Percentiles rank a stretch among this genome's conserved stretches.
These are phyloP conservation scores for Rhododendron henanense DNA, from an alignment of 148 eudicot genomes.

Conservation along the genomic window DNA sequence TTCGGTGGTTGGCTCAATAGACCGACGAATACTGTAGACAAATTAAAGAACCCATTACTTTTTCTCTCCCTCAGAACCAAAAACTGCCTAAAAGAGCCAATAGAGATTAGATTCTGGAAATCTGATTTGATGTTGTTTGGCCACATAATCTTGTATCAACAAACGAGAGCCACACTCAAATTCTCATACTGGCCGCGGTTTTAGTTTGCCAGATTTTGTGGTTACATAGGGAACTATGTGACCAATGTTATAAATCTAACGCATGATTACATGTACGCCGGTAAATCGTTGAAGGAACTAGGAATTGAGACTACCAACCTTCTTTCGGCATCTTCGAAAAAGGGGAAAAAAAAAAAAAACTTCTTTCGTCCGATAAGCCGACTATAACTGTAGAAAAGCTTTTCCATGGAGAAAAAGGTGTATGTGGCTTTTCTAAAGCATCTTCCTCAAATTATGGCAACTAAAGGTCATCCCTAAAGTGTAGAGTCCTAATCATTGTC, in stretches of 20 bases:
- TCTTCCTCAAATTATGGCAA: conserved; percentile 4
- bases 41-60: not conserved
- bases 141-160: not conserved
- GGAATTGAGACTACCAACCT: not conserved
- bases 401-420: not conserved
- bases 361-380: not conserved
- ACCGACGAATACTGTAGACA: not conserved
- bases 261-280: not conserved
- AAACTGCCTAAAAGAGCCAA: not conserved
- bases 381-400: not conserved
- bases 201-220: not conserved
- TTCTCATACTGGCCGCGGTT: not conserved
- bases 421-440: not conserved
- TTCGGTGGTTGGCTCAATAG: not conserved
- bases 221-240: not conserved
- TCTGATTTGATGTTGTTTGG: not conserved
- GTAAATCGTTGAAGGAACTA: not conserved
- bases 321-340: not conserved
- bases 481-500: not conserved
- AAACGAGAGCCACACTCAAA: not conserved
- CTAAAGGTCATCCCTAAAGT: not conserved
- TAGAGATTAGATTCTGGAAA: not conserved
- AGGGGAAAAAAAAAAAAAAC: too few relatives aligned
- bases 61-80: not conserved
- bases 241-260: not conserved